A percentile compares a stretch with the other conserved stretches of the same genome.
Conservation (phyloP, 768 basidiomycete genomes). For the Boletus subcaerulescens region DNA sequence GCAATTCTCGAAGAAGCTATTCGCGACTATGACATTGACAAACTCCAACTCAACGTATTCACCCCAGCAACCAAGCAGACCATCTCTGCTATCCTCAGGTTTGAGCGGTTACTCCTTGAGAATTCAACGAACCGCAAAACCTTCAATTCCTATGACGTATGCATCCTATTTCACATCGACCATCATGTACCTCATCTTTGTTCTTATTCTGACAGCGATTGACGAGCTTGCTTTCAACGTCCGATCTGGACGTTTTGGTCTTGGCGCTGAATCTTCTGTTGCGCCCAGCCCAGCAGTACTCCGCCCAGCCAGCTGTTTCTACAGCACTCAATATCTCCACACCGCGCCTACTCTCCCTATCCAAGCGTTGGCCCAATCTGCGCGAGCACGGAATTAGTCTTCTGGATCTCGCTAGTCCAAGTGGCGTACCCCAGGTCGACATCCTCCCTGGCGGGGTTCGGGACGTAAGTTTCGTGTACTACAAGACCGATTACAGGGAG, state of each 20-base stretch:
- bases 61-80: conserved; percentile 69
- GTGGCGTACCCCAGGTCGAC: conserved; percentile 51
- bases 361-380: conserved; percentile 79
- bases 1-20: conserved; percentile 79
- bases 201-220: conserved; percentile 58
- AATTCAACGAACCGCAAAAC: conserved; percentile 98
- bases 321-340: conserved; percentile 80
- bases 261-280: conserved; percentile 81
- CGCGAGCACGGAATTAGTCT: conserved; percentile 79
- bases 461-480: conserved; percentile 81
- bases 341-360: conserved; percentile 75
- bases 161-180: conserved; percentile 30
- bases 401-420: conserved; percentile 63
- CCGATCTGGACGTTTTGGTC: conserved; percentile 86
- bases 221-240: conserved; percentile 82
- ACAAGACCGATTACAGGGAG: conserved; percentile 56
- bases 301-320: conserved; percentile 79
- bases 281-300: conserved; percentile 94
- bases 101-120: conserved; percentile 88
- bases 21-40: conserved; percentile 80
- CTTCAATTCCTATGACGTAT: conserved; percentile 93
- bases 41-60: conserved; percentile 78
- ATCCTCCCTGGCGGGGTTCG: conserved; percentile 68
- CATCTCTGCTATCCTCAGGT: conserved; percentile 79
- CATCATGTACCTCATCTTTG: conserved; percentile 3